Conservation (phyloP, 371 early-diverging fungal genomes). For the Choanephora cucurbitarum region DNA sequence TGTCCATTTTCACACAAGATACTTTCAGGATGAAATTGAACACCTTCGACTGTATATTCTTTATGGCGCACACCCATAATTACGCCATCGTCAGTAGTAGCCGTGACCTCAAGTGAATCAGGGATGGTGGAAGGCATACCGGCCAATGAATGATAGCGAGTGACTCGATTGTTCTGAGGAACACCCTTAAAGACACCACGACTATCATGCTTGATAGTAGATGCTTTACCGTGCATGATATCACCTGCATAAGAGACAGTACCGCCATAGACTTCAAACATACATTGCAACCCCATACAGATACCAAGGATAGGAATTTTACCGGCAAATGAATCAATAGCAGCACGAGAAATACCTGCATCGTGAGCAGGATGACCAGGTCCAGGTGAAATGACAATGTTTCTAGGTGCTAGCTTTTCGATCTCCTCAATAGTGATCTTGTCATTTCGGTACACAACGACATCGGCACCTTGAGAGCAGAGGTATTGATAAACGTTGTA, state of each 20-base stretch:
- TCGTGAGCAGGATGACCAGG: constrained; percentile 93
- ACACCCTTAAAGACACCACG: constrained; percentile 85
- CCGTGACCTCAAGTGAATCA: constrained; percentile 79
- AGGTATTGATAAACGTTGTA: constrained; percentile 97
- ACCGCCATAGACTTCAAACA: constrained; percentile 94
- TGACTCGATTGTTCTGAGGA: constrained; percentile 80
- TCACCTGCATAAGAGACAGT: constrained; percentile 88
- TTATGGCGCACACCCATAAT: constrained; percentile 95
- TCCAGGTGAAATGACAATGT: constrained; percentile 95
- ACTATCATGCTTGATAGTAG: constrained; percentile 85
- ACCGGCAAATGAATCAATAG: constrained; percentile 85
- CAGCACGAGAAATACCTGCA: constrained; percentile 87
- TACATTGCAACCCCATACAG: constrained; percentile 95
- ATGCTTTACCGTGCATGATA: constrained; percentile 95
- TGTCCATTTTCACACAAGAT: constrained; percentile 91
- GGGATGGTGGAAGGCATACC: constrained; percentile 86
- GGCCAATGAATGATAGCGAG: constrained; percentile 95
- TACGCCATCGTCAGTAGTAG: constrained; percentile 82
- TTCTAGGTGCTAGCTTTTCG: constrained; percentile 77
- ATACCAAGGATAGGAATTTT: constrained; percentile 96
- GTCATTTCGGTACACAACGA: constrained; percentile 92
- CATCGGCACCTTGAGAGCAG: constrained; percentile 86
- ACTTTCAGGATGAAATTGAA: constrained; percentile 97
- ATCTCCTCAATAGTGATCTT: constrained; percentile 85
- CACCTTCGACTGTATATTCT: constrained; percentile 88